These are phyloP conservation scores for Basipetospora chlamydospora DNA, from an alignment of 2,329 filamentous ascomycete genomes.

Conservation along the genomic window DNA sequence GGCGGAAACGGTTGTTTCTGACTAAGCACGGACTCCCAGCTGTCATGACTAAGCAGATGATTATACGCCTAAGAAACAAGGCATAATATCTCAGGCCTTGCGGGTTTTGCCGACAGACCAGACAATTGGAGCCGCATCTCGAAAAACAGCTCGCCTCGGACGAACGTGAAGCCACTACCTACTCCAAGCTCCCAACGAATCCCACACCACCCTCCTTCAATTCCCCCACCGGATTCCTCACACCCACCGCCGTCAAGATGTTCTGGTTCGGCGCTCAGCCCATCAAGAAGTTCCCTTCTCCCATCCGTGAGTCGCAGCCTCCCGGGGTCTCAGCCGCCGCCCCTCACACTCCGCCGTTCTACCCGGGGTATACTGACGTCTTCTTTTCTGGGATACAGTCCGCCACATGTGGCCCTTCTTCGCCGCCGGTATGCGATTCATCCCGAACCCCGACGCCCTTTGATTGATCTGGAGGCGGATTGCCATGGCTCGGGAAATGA, in stretches of 20 bases:
- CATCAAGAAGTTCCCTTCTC: slow-evolving; percentile 68
- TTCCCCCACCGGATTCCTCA: slow-evolving; percentile 20
- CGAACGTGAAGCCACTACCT: too few species aligned
- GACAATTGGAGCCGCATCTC: slow-evolving; percentile 14
- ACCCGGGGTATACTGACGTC: too few species aligned
- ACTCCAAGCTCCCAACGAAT: slow-evolving; percentile 4
- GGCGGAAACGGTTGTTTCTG: too few species aligned
- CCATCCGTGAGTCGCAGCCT: slow-evolving; percentile 51
- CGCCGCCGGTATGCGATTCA: slow-evolving; percentile 57
- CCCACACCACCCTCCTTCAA: slow-evolving; percentile 17
- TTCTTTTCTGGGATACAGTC: too few species aligned
- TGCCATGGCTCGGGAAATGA: too few species aligned
- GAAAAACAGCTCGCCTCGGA: slow-evolving; percentile 14
- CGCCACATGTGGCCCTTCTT: slow-evolving; percentile 69
- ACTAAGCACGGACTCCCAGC: too few species aligned
- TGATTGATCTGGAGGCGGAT: slow-evolving; percentile 5
- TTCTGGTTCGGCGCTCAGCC: slow-evolving; percentile 52
- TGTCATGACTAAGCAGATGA: too few species aligned
- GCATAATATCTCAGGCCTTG: slow-evolving; percentile 1
- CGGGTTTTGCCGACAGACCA: slow-evolving; percentile 5
- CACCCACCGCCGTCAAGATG: slow-evolving; percentile 44
- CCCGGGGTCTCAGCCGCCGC: too few species aligned
- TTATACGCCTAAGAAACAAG: too few species aligned
- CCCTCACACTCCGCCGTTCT: slow-evolving; percentile 2
- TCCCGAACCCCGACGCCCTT: slow-evolving; percentile 7